Evolutionary conservation across 1,139 yeast genomes (phyloP).

Genomic region (Zygosaccharomyces sapae): DNA sequence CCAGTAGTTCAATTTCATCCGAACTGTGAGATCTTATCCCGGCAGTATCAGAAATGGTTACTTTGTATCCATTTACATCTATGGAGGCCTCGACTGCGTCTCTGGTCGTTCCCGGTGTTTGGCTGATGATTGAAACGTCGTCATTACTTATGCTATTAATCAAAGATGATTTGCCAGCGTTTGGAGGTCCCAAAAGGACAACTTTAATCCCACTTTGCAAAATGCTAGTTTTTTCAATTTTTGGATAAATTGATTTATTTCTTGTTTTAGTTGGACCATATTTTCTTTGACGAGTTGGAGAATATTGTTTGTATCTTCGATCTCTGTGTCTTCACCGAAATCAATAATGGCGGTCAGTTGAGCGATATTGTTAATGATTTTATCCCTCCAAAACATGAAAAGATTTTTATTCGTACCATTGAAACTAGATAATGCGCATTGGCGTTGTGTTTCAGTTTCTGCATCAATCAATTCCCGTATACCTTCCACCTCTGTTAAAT

Average conservation of each 20-base stretch:
- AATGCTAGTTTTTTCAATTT: slow-evolving; percentile 58
- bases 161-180: slow-evolving; percentile 91
- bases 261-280: slow-evolving; percentile 42
- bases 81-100: slow-evolving; percentile 80
- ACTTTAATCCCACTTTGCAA: slow-evolving; percentile 69
- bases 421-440: slow-evolving; percentile 68
- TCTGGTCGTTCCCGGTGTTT: slow-evolving; percentile 91
- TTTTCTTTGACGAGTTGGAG: slow-evolving; percentile 48
- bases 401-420: slow-evolving; percentile 58
- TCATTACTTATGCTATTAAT: slow-evolving; percentile 68
- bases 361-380: slow-evolving; percentile 64
- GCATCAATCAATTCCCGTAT: slow-evolving; percentile 87
- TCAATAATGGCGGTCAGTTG: slow-evolving; percentile 83
- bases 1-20: slow-evolving; percentile 71
- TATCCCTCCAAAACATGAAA: slow-evolving; percentile 64
- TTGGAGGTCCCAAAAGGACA: slow-evolving; percentile 84
- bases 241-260: slow-evolving; percentile 47
- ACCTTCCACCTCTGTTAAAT: slow-evolving; percentile 85
- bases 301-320: slow-evolving; percentile 54
- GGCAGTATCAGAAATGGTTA: slow-evolving; percentile 87
- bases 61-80: slow-evolving; percentile 80
- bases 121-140: slow-evolving; percentile 89
- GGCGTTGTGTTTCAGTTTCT: slow-evolving; percentile 84
- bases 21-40: slow-evolving; percentile 63
- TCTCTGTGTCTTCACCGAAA: slow-evolving; percentile 91